A percentile compares a stretch with the other conserved stretches of the same genome.
These are phyloP conservation scores for Daedaleopsis sinensis DNA, from an alignment of 768 basidiomycete genomes.

Conservation along the genomic window DNA sequence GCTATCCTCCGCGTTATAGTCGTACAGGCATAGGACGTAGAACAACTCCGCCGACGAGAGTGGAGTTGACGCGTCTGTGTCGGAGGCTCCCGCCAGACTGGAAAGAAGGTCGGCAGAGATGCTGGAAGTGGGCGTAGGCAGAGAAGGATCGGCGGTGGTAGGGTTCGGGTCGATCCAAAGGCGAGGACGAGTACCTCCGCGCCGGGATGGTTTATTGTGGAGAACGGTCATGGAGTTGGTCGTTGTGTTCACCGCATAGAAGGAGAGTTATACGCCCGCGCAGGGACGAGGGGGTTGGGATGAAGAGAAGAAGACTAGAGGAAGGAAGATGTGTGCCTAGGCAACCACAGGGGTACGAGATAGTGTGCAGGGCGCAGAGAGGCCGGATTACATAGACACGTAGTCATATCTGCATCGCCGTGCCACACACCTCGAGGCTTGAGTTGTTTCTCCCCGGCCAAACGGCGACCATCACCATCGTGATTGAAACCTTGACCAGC, in stretches of 20 bases:
- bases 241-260: conserved; percentile 8
- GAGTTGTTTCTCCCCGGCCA: neutral
- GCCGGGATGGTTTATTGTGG: conserved; percentile 7
- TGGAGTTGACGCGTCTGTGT: conserved; percentile 14
- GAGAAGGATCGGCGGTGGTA: conserved; percentile 10
- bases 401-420: conserved; percentile 14
- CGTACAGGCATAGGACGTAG: conserved; percentile 66
- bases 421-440: neutral
- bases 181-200: conserved; percentile 22
- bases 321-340: neutral
- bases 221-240: conserved; percentile 13
- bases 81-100: conserved; percentile 18
- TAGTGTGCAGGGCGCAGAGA: neutral
- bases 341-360: neutral
- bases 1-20: conserved; percentile 64
- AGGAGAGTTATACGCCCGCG: neutral
- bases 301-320: conserved; percentile 1
- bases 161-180: conserved; percentile 25
- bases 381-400: neutral
- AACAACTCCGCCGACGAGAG: conserved; percentile 35
- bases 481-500: conserved; percentile 10
- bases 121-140: conserved; percentile 17
- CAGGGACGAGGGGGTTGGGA: neutral
- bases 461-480: conserved; percentile 22
- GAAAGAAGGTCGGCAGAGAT: conserved; percentile 13